phyloP scores from a whole-genome alignment of 2,329 filamentous ascomycete species.

The Leptographium lundbergii region DNA sequence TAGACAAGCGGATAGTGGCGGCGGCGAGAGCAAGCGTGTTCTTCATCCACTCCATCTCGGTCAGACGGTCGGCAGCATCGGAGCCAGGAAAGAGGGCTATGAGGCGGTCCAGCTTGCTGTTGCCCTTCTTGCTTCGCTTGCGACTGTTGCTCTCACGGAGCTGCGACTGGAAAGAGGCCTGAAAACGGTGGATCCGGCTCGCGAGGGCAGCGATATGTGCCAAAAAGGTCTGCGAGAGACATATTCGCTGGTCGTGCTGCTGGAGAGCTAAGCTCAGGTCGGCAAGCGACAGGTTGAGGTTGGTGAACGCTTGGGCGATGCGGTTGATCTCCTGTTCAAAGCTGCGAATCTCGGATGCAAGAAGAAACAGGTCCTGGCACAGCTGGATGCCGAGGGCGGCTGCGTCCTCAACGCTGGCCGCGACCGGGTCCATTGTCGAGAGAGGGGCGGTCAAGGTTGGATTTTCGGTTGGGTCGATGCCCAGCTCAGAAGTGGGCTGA shows the following conservation, averaged over 20 bases:
- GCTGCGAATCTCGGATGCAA: constrained; percentile 6
- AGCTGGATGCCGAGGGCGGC: constrained; percentile 10
- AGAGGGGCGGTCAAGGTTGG: not conserved
- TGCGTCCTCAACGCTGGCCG: constrained; percentile 7
- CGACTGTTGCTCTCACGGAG: not conserved
- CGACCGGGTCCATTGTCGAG: constrained; percentile 7
- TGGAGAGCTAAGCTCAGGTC: constrained; percentile 6
- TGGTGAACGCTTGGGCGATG: constrained; percentile 11
- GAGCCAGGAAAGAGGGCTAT: constrained; percentile 8
- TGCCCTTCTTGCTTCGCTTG: constrained; percentile 1
- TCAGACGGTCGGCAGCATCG: constrained; percentile 4
- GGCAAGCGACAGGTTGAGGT: constrained; percentile 9
- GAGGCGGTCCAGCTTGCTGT: constrained; percentile 6
- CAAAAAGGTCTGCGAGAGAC: not conserved
- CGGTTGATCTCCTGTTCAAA: constrained; percentile 10
- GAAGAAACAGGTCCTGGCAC: constrained; percentile 9
- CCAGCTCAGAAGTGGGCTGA: not conserved
- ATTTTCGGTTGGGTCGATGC: not conserved
- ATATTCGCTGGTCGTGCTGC: not conserved
- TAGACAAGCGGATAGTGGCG: constrained; percentile 2
- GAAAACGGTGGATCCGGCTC: constrained; percentile 7
- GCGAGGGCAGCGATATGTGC: constrained; percentile 1
- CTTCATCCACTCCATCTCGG: constrained; percentile 11
- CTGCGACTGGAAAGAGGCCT: constrained; percentile 1
- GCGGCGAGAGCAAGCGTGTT: constrained; percentile 9